phyloP scores from a whole-genome alignment of 805 yeast genomes.

The Brettanomyces sp. region DNA sequence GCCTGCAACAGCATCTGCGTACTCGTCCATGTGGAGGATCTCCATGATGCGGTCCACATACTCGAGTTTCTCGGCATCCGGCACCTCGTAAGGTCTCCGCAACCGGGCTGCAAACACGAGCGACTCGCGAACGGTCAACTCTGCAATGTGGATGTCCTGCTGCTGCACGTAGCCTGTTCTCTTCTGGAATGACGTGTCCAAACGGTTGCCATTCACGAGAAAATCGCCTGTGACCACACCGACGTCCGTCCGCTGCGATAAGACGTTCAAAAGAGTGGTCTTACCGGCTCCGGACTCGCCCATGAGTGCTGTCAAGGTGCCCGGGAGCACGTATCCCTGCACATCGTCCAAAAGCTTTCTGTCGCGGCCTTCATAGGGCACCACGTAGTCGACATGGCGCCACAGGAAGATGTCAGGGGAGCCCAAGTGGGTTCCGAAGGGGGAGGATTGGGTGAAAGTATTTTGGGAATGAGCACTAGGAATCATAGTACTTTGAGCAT shows the following conservation, averaged over 20 bases:
- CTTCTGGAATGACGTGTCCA: conserved; percentile 41
- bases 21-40: conserved; percentile 33
- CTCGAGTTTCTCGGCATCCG: conserved; percentile 31
- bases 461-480: background rate
- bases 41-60: conserved; percentile 34
- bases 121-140: conserved; percentile 43
- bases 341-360: conserved; percentile 34
- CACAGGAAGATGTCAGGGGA: conserved; percentile 47
- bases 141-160: conserved; percentile 43
- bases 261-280: conserved; percentile 45
- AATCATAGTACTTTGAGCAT: background rate
- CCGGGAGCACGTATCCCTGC: conserved; percentile 41
- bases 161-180: conserved; percentile 51
- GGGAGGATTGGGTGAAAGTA: background rate
- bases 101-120: conserved; percentile 40
- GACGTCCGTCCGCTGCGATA: conserved; percentile 41
- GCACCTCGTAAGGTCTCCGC: conserved; percentile 34
- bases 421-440: conserved; percentile 17
- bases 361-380: conserved; percentile 36
- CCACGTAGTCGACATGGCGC: conserved; percentile 51
- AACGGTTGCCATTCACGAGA: conserved; percentile 43
- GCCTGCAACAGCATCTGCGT: conserved; percentile 45
- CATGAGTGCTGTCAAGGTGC: conserved; percentile 51
- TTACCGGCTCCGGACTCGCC: conserved; percentile 64
- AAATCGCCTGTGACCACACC: conserved; percentile 53